phyloP scores from a whole-genome alignment of 2,329 filamentous ascomycete genomes.

The Cadophora sp. region DNA sequence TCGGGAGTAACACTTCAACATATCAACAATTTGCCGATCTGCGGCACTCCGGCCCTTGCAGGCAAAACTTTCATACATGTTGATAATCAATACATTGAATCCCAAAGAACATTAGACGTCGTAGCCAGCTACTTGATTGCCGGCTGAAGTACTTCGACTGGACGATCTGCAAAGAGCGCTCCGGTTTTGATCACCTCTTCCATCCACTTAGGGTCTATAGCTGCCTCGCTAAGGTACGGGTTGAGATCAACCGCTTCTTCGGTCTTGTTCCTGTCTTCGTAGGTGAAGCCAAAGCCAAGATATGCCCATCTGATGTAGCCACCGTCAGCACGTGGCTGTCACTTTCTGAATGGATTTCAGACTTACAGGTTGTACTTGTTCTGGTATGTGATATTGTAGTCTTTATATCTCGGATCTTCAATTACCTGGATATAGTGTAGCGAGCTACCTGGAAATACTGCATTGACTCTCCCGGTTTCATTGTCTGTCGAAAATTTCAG shows the following conservation, averaged over 20 bases:
- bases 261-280: slow-evolving; percentile 36
- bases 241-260: slow-evolving; percentile 37
- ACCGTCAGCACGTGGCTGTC: slow-evolving; percentile 23
- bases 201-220: slow-evolving; percentile 46
- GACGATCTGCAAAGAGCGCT: slow-evolving; percentile 25
- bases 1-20: neutral
- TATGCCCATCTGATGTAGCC: slow-evolving; percentile 41
- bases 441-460: slow-evolving; percentile 57
- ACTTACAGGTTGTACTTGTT: slow-evolving; percentile 34
- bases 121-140: neutral
- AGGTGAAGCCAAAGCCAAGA: slow-evolving; percentile 44
- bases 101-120: neutral
- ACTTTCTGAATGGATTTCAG: neutral
- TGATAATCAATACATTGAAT: neutral
- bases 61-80: slow-evolving; percentile 20
- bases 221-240: slow-evolving; percentile 44
- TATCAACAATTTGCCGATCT: slow-evolving; percentile 9
- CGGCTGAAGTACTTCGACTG: neutral
- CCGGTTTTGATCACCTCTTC: slow-evolving; percentile 35
- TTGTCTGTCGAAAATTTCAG: slow-evolving; percentile 43
- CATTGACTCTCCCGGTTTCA: slow-evolving; percentile 52
- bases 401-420: slow-evolving; percentile 50
- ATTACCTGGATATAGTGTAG: slow-evolving; percentile 55
- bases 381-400: slow-evolving; percentile 52
- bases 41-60: slow-evolving; percentile 30